phyloP scores from a whole-genome alignment of 2,329 filamentous ascomycete genomes.

The Aspergillus ruber region DNA sequence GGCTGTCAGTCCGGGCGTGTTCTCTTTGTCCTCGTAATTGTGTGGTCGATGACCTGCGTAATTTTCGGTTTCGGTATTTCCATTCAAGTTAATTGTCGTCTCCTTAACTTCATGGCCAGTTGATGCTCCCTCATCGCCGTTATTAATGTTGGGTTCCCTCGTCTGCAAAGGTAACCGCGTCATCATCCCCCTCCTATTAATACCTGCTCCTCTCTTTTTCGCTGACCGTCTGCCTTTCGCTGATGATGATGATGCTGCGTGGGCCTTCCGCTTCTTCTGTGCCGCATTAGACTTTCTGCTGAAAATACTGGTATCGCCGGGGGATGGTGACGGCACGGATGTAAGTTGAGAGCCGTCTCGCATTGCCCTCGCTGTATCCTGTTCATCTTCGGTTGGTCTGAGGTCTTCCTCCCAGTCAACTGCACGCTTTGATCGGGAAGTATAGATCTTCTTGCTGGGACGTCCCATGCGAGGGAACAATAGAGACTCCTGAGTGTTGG shows the following conservation, averaged over 20 bases:
- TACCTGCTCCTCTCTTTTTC: conserved; percentile 5
- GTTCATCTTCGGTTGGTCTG: conserved; percentile 19
- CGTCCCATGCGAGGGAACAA: conserved; percentile 10
- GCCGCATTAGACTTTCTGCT: neutral
- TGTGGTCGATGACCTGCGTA: too few relatives aligned
- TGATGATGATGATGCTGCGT: neutral
- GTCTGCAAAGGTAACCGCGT: neutral
- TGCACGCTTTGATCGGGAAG: conserved; percentile 6
- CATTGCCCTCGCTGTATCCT: conserved; percentile 4
- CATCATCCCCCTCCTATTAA: neutral
- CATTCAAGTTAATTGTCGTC: neutral
- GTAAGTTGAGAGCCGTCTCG: conserved; percentile 5
- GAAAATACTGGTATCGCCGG: conserved; percentile 3
- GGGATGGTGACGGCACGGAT: conserved; percentile 11
- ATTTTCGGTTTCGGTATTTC: neutral
- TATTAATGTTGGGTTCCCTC: neutral
- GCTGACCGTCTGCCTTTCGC: neutral
- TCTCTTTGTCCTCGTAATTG: too few relatives aligned
- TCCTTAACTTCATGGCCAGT: neutral
- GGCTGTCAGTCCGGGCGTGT: neutral
- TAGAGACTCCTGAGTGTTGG: conserved; percentile 13
- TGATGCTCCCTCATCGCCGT: neutral
- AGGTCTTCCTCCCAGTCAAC: conserved; percentile 29
- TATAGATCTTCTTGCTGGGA: conserved; percentile 13
- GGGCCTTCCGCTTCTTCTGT: neutral